phyloP scores from a whole-genome alignment of 2,329 filamentous ascomycete genomes.

The Cercospora sesami region DNA sequence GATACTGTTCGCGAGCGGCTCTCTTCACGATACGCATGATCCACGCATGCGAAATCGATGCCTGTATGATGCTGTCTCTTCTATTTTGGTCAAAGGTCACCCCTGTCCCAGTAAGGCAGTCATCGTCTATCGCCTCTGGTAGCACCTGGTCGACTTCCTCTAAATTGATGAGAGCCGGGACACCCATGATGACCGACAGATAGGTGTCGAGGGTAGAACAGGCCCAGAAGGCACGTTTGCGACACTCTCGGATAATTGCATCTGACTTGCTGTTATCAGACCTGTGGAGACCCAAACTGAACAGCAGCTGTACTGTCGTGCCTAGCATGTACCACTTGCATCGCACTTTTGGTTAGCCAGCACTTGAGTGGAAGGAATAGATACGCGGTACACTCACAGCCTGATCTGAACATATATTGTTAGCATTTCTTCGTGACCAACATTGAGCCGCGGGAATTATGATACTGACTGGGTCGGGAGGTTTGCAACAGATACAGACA shows the following conservation, averaged over 20 bases:
- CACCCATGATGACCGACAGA: conserved; percentile 41
- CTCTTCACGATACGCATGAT: conserved; percentile 35
- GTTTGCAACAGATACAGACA: conserved; percentile 42
- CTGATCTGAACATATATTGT: neutral
- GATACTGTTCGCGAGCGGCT: conserved; percentile 35
- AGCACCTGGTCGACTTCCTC: conserved; percentile 37
- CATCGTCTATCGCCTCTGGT: conserved; percentile 35
- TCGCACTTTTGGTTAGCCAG: neutral
- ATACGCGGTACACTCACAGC: conserved; percentile 1
- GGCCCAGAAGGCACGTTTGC: conserved; percentile 43
- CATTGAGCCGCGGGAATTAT: too few relatives aligned
- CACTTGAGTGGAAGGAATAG: neutral
- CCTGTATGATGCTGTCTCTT: conserved; percentile 38
- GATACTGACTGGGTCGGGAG: conserved; percentile 9
- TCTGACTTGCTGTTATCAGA: conserved; percentile 27
- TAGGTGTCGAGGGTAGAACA: conserved; percentile 45
- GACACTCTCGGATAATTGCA: conserved; percentile 36
- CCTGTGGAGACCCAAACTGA: conserved; percentile 42
- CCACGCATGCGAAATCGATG: conserved; percentile 36
- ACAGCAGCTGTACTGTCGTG: conserved; percentile 41
- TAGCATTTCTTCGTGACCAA: neutral
- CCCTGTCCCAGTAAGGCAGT: conserved; percentile 28
- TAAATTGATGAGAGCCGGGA: conserved; percentile 41
- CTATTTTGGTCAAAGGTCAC: conserved; percentile 7
- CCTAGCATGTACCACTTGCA: conserved; percentile 42